phyloP scores from a whole-genome alignment of 2,329 filamentous ascomycete genomes.

The Chaetomium sp. region DNA sequence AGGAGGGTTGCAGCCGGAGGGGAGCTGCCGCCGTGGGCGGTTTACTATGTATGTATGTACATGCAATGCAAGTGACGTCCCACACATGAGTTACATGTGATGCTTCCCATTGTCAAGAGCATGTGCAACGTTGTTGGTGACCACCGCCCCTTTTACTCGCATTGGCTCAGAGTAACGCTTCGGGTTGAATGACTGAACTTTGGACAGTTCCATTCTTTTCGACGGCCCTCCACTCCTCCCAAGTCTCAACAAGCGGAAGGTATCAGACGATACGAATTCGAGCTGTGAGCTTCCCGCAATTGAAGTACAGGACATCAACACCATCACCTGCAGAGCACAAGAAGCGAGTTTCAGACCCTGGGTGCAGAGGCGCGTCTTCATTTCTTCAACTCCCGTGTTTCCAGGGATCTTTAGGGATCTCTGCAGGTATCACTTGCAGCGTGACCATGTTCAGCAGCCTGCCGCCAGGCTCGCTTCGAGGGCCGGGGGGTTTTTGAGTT shows the following conservation, averaged over 20 bases:
- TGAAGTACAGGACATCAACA: slow-evolving; percentile 8
- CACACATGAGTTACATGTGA: not conserved
- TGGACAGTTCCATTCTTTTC: not conserved
- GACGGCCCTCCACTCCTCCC: not conserved
- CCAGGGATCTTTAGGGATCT: slow-evolving; percentile 15
- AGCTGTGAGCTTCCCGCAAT: slow-evolving; percentile 5
- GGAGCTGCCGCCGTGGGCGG: not conserved
- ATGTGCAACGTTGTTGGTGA: not conserved
- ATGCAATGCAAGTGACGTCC: not conserved
- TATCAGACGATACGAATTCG: not conserved
- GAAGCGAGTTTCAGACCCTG: slow-evolving; percentile 21
- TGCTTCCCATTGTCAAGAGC: not conserved
- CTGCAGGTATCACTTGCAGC: slow-evolving; percentile 13
- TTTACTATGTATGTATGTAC: no score
- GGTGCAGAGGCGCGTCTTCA: slow-evolving; percentile 7
- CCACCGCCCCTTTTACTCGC: not conserved
- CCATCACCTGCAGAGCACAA: slow-evolving; percentile 9
- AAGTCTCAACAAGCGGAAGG: not conserved
- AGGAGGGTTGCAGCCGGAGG: not conserved
- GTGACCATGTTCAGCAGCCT: not conserved
- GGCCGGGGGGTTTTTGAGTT: not conserved
- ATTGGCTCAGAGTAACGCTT: not conserved
- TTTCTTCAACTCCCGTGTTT: slow-evolving; percentile 10
- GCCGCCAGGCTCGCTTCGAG: not conserved
- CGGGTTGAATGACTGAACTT: not conserved